Percentiles rank a stretch among this genome's conserved stretches.
Conservation (phyloP, 2,329 filamentous ascomycete genomes). For the Monilinia laxa region DNA sequence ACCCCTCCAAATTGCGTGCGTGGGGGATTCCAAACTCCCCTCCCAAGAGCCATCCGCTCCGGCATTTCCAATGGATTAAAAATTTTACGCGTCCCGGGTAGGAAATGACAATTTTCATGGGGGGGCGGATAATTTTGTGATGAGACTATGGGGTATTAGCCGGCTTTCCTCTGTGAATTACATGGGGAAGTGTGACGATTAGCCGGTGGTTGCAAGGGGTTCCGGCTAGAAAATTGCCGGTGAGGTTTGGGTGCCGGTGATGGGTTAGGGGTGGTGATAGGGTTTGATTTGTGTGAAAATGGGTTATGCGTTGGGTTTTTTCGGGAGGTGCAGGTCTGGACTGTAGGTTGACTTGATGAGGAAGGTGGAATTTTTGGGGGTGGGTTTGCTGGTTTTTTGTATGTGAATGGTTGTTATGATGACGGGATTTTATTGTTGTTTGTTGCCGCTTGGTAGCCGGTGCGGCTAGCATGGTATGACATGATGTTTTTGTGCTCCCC, state of each 20-base stretch:
- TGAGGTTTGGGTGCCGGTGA: neutral
- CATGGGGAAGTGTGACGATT: neutral
- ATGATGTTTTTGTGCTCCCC: no score
- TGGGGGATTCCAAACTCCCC: conserved; percentile 9
- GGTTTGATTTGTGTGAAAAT: neutral
- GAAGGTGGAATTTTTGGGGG: no score
- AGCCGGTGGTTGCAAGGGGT: neutral
- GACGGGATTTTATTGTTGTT: no score
- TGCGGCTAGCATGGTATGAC: no score
- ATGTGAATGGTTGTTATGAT: no score
- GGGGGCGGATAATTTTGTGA: neutral
- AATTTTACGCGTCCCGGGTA: conserved; percentile 2
- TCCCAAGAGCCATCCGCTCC: conserved; percentile 6
- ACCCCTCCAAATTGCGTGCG: conserved; percentile 19
- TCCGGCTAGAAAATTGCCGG: neutral
- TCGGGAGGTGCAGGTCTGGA: no score
- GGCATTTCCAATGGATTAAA: neutral
- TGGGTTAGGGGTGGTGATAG: neutral
- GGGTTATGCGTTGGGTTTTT: no score
- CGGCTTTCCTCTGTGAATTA: no score
- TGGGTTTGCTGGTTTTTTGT: neutral
- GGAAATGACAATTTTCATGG: neutral
- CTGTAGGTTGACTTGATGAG: no score
- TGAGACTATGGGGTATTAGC: neutral
- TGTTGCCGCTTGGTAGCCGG: neutral